Base-by-base conservation (phyloP, 164 flowering plant species). In the Amborella trichopoda region DNA sequence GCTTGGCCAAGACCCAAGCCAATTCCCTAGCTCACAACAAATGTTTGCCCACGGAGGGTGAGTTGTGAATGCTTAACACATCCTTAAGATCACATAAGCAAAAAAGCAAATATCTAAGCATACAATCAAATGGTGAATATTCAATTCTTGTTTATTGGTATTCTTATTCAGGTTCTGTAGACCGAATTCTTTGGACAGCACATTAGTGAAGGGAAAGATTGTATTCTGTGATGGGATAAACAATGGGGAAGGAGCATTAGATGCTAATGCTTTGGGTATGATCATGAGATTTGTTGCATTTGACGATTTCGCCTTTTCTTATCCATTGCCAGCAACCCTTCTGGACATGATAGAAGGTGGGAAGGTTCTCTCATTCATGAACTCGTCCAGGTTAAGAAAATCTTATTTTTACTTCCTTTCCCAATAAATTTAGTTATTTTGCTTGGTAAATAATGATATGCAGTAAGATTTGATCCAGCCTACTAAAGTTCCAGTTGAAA, bases 331-430 rank as follows among this genome's bases (percentile, higher is more conserved):
- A 6, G 45, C 21, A 41, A 41, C 45, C 6, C 9, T 20, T 11
- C 24, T 41, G 6, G 23, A 10, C 25, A 3, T 14, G 8, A 17
- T 5, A 2, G 23, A 18, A n/a, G 45, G 12, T 4, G 8, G 23
- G 23, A 41, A 5, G 10, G 21, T 41, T 20, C 0, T 26, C 45
- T 3, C 6, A 17, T 41, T 19, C 25, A 16, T 41, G 10, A 41
- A 41, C 23, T 41, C 45, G 9, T 19, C 45, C 6, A 41, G 45
- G 45, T 41, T 19, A n/a, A n/a, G n/a, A n/a, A n/a, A n/a, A n/a
- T n/a, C n/a, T 14, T 30, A 30, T 30, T 6, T 30, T 6, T 30
- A 30, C 34, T 30, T 14, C 14, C 9, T 30, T 8, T 30, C 9
- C 8, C 9, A 30, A 14, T 6, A 14, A n/a, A n/a, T n/a, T n/a